Base-by-base conservation (phyloP, 139 green algal species). In the Ostreobium quekettii region DNA sequence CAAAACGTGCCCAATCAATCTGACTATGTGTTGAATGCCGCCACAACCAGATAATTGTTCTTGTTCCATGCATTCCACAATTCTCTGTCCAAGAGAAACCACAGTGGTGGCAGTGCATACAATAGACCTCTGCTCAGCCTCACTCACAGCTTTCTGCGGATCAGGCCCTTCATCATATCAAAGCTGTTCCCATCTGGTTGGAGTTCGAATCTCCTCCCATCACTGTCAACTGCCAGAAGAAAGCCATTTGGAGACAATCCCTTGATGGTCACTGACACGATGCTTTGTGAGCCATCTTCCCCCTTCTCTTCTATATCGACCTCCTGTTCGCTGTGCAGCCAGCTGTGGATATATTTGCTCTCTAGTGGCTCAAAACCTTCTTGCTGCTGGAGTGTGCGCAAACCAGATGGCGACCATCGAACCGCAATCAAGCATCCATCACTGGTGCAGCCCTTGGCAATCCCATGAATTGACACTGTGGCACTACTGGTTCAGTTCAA, bases 141-240 rank as follows among this genome's bases (percentile, higher is more conserved):
- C n/a, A n/a, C 31, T 67, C 53, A 53, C 59, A 85, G 28, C 70
- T 84, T 87, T 1, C 74, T 61, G 47, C 69, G 71, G 0, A 89
- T 72, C 31, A 89, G 71, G 0, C 81, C 81, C n/a, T 70, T 30
- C 79, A 89, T 84, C 83, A 89, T 87, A 69, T 89, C 83, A 26
- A 89, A 66, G 66, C 80, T 92, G 76, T 97, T 97, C 49, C 91
- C 91, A 66, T 97, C 91, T 6, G 91, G 91, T 53, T 91, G 89
- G 46, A 97, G 81, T 71, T 94, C 90, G 67, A 86, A 92, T 15
- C 47, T 38, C 65, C 76, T 32, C 0, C 90, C 90, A 42, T 6
- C 7, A 1, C 37, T 69, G 61, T 94, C 85, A 26, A 67, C 63
- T 4, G 87, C 90, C 48, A 89, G 60, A 37, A 97, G 74, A 64